Evolutionary conservation across 2,329 filamentous ascomycete species (phyloP), one percentile per base, ranked within the genome.

Genomic region (Penicillium sp.): DNA sequence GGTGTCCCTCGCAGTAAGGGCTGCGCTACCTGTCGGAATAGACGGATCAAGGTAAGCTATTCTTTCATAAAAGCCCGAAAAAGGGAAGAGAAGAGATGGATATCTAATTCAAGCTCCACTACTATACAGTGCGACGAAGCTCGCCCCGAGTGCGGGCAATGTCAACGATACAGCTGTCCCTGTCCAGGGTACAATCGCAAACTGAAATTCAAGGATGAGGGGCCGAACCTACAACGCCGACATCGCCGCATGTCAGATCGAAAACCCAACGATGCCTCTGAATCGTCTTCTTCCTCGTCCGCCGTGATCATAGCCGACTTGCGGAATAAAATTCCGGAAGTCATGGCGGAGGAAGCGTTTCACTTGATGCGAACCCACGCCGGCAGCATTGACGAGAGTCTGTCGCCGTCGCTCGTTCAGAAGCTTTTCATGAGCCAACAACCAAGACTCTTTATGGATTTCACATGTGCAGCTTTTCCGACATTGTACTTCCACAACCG

Each of bases 1-100:
- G 73, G 73, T 38, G 68, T 75, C 52, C 73, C 73, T 50, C 66
- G 73, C 55, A 75, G 72, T 61, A 75, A 70, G 63, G 73, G 72
- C 42, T 76, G 73, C 64, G 61, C 69, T 55, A 67, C 71, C 28
- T 76, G 73, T 60, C 71, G 72, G 20, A 67, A 72, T 59, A 66
- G 73, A 56, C 70, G 71, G 21, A 70, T 76, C 51, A 74, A 70
- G 64, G 71, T 68, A 52, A 65, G 64, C 8, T 23, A 21, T 43
- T 18, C 5, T 46, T 35, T 33, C 35, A 21, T 33, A 20, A 40
- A 40, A 40, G 35, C 3, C n/a, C 12, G 7, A 18, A 21, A 43
- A 8, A 43, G 5, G n/a, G 18, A 43, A 21, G n/a, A 42, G 40
- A 21, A 21, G 8, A 30, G 28, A 35, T 14, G 40, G 11, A 11